Base-by-base conservation (phyloP, 2,329 filamentous ascomycete species). In the Cladosporium austrohemisphaericum region DNA sequence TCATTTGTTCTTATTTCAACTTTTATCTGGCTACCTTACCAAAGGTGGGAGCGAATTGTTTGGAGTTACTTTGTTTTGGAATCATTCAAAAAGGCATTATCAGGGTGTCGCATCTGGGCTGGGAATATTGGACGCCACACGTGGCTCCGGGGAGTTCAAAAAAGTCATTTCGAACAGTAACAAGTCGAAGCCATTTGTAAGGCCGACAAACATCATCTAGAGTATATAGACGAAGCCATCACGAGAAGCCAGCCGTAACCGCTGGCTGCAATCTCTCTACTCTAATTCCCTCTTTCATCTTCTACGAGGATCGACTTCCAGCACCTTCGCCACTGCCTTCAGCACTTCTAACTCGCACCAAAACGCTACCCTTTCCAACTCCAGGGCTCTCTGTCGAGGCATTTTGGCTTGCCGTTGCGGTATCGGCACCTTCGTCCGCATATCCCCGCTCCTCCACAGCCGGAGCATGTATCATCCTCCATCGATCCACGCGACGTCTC, bases 401-500 rank as follows among this genome's bases (percentile, higher is more conserved):
- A n/a, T 11, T 31, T 5, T 23, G 20, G 10, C 14, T 22, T 33
- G 9, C 28, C 28, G 25, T 18, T 25, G 16, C 28, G n/a, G n/a
- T n/a, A 6, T 32, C 38, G 11, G 33, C 19, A 3, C 23, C 29
- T 11, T 37, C 45, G 22, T 50, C 38, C 5, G 23, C 22, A 18
- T 36, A 41, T 4, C 7, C 26, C 11, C 19, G 28, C 4, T 28
- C 19, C 5, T 14, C 23, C 32, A 19, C 48, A 26, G 40, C 26
- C 35, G 46, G n/a, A 25, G 33, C 33, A n/a, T 31, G 22, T 22
- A 53, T 28, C 32, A 19, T 33, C 20, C 46, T 22, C 51, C 47
- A 50, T 10, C 47, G 41, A 50, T 80, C 79, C 45, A 84, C 70
- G 61, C 76, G 73, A 46, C 76, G 68, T 52, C 88, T 78, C 91